Evolutionary conservation across 345 rosid species (phyloP).

Genomic region (Laguncularia racemosa): DNA sequence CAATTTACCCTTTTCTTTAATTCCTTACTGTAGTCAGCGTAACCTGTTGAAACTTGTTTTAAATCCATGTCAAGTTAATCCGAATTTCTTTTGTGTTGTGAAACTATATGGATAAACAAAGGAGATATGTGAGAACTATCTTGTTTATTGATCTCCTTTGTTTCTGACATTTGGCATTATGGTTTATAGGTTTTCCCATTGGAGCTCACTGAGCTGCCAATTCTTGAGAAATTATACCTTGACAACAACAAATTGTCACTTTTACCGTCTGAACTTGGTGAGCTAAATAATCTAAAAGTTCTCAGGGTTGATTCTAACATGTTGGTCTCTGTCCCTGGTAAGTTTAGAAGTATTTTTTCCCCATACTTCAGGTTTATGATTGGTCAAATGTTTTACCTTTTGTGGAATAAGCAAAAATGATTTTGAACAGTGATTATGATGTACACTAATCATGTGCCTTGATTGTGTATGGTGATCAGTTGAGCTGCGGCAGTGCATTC

Average conservation of each 20-base stretch:
- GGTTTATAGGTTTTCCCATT: slow-evolving; percentile 65
- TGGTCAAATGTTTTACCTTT: slow-evolving; percentile 1
- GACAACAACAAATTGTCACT: slow-evolving; percentile 69
- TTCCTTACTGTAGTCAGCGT: too few relatives aligned
- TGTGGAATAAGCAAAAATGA: too few relatives aligned
- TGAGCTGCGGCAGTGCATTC: slow-evolving; percentile 86
- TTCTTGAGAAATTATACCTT: slow-evolving; percentile 82
- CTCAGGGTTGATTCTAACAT: slow-evolving; percentile 73
- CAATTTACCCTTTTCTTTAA: too few relatives aligned
- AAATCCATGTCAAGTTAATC: too few relatives aligned
- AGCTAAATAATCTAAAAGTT: slow-evolving; percentile 59
- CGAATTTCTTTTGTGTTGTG: too few relatives aligned
- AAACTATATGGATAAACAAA: too few relatives aligned
- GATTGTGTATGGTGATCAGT: slow-evolving; percentile 41
- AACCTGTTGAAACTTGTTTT: too few relatives aligned
- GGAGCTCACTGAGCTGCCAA: slow-evolving; percentile 68
- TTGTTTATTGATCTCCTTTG: not conserved
- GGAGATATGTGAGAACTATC: not conserved
- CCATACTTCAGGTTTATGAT: not conserved
- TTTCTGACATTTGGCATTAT: not conserved
- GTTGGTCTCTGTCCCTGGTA: slow-evolving; percentile 92
- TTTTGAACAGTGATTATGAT: too few relatives aligned
- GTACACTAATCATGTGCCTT: slow-evolving; percentile 10
- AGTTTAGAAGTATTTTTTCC: slow-evolving; percentile 12
- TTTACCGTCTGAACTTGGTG: slow-evolving; percentile 91